A percentile compares a stretch with the other conserved stretches of the same genome.
These are phyloP conservation scores for Inosperma sp. DNA, from an alignment of 768 basidiomycete species.

Conservation along the genomic window DNA sequence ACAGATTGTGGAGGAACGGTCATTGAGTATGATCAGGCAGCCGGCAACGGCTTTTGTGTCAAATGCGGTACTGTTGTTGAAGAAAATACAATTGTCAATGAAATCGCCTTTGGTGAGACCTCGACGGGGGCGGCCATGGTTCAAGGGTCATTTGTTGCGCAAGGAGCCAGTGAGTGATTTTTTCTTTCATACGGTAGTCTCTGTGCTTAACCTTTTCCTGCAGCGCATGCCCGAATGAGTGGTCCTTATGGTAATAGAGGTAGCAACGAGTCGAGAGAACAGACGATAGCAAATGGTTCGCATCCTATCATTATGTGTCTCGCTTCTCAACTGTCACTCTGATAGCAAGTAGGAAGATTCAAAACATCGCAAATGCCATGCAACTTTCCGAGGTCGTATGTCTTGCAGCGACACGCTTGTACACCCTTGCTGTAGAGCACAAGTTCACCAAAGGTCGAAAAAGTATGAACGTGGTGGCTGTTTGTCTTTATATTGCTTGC, in stretches of 20 bases:
- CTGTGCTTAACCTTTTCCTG: slow-evolving; percentile 2
- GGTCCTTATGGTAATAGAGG: slow-evolving; percentile 80
- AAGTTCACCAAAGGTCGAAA: slow-evolving; percentile 93
- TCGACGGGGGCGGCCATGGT: slow-evolving; percentile 91
- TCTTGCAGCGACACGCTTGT: slow-evolving; percentile 78
- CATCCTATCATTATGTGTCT: slow-evolving; percentile 9
- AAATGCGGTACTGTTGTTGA: slow-evolving; percentile 87
- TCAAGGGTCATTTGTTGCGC: slow-evolving; percentile 87
- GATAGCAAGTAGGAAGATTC: slow-evolving; percentile 77
- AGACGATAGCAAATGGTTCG: slow-evolving; percentile 86
- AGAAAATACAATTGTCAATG: slow-evolving; percentile 90
- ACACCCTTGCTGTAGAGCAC: slow-evolving; percentile 90
- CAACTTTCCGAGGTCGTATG: slow-evolving; percentile 76
- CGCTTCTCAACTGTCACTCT: slow-evolving; percentile 5
- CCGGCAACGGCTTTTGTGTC: slow-evolving; percentile 82
- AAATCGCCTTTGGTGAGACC: slow-evolving; percentile 94
- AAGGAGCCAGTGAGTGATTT: slow-evolving; percentile 74
- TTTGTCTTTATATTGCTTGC: slow-evolving; percentile 93
- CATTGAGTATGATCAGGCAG: slow-evolving; percentile 80
- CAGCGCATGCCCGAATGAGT: slow-evolving; percentile 81
- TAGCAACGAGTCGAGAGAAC: slow-evolving; percentile 78
- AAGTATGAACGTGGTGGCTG: slow-evolving; percentile 90
- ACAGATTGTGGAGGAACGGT: slow-evolving; percentile 77
- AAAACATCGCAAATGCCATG: slow-evolving; percentile 72
- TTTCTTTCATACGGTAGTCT: not conserved